Percentiles rank a stretch among this genome's conserved stretches.
phyloP scores from a whole-genome alignment of 1,284 basidiomycete species.

The Chondrostereum purpureum region DNA sequence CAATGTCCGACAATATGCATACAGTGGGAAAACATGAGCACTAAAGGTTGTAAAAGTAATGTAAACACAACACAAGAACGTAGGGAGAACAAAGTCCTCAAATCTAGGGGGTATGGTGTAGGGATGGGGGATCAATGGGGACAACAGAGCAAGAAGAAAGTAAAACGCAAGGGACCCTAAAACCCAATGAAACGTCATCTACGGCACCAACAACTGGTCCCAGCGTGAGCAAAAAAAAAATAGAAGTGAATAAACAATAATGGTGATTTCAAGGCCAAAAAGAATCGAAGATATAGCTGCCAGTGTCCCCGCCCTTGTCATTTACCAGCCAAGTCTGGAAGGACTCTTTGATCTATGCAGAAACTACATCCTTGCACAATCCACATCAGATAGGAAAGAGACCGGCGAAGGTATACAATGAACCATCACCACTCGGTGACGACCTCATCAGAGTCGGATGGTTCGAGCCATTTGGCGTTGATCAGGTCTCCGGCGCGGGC shows the following conservation, averaged over 20 bases:
- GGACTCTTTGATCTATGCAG: too few relatives aligned
- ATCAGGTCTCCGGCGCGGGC: constrained; percentile 69
- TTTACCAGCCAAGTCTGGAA: too few relatives aligned
- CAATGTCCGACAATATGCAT: background rate
- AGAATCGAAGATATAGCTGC: too few relatives aligned
- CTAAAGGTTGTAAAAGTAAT: constrained; percentile 2
- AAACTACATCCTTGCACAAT: too few relatives aligned
- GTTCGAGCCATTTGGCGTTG: constrained; percentile 67
- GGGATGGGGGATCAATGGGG: constrained; percentile 1
- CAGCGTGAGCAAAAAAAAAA: too few relatives aligned
- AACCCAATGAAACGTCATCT: too few relatives aligned
- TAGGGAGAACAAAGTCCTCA: background rate
- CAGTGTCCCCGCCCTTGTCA: too few relatives aligned
- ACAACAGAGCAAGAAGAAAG: constrained; percentile 6
- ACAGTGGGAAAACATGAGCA: background rate
- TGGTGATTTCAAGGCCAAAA: too few relatives aligned
- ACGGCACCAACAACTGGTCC: too few relatives aligned
- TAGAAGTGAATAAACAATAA: too few relatives aligned
- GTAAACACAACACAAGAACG: constrained; percentile 1
- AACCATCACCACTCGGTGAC: constrained; percentile 38
- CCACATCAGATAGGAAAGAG: too few relatives aligned
- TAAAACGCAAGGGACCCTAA: background rate
- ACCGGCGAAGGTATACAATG: too few relatives aligned
- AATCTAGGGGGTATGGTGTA: background rate
- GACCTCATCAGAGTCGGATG: constrained; percentile 36